Evolutionary conservation across 2,329 filamentous ascomycete species (phyloP).

Genomic region (Neofusicoccum cordaticola): DNA sequence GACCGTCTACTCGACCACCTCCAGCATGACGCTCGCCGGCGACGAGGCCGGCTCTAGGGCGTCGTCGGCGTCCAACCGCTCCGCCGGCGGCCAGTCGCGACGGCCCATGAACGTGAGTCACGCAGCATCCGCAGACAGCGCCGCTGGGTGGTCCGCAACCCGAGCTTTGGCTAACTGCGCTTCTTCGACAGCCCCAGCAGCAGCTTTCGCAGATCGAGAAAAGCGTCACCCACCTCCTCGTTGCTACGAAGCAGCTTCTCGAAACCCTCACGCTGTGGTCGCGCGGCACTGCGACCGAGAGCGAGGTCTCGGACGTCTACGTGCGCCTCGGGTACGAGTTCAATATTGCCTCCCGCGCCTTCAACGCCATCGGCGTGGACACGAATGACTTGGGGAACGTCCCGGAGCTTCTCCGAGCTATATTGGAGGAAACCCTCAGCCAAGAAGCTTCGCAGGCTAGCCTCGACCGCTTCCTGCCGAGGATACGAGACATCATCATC

Average conservation of each 20-base stretch:
- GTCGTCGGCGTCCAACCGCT: constrained; percentile 65
- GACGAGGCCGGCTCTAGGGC: constrained; percentile 58
- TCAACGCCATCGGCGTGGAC: constrained; percentile 95
- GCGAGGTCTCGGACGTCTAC: constrained; percentile 96
- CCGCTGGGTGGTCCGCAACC: not conserved
- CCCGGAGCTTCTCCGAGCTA: constrained; percentile 82
- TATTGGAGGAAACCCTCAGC: constrained; percentile 92
- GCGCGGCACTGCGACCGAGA: constrained; percentile 83
- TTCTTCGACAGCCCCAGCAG: constrained; percentile 58
- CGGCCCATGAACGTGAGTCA: constrained; percentile 37
- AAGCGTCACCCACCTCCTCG: constrained; percentile 94
- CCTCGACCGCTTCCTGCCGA: constrained; percentile 87
- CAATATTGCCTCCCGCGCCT: constrained; percentile 96
- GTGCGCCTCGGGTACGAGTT: constrained; percentile 97
- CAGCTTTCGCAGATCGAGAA: constrained; percentile 96
- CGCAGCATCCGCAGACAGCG: constrained; percentile 8
- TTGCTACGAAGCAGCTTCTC: constrained; percentile 95
- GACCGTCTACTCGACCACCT: constrained; percentile 30
- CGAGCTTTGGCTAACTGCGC: not conserved
- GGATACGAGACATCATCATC: constrained; percentile 97
- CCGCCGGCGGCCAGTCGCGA: constrained; percentile 44
- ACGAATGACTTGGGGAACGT: constrained; percentile 93
- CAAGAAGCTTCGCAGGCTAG: constrained; percentile 94
- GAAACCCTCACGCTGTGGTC: constrained; percentile 99
- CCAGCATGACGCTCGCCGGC: constrained; percentile 57